Percentiles rank a stretch among this genome's conserved stretches.
These are phyloP conservation scores for Protomyces gravidus DNA, from an alignment of 1,139 yeast species.

Conservation along the genomic window DNA sequence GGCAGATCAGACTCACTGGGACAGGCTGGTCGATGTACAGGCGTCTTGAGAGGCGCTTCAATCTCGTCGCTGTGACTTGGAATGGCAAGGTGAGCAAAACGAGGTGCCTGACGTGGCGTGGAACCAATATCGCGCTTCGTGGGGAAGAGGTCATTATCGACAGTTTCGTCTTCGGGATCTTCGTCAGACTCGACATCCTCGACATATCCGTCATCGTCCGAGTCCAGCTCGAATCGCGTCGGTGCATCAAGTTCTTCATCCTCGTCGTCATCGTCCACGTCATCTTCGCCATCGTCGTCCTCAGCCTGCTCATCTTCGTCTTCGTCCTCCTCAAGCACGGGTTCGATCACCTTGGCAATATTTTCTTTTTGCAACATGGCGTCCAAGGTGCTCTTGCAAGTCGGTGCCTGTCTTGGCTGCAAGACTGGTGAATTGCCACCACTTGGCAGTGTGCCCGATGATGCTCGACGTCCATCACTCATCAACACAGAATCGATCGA, in stretches of 20 bases:
- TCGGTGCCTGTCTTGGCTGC: slow-evolving; percentile 3
- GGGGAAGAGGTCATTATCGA: neutral
- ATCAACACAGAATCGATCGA: neutral
- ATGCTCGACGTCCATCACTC: neutral
- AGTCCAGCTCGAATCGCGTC: slow-evolving; percentile 7
- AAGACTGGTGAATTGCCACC: slow-evolving; percentile 10
- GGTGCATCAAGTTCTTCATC: slow-evolving; percentile 14
- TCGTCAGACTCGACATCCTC: slow-evolving; percentile 22
- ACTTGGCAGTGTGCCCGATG: neutral
- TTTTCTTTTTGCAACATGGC: slow-evolving; percentile 13
- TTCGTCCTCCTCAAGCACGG: slow-evolving; percentile 26
- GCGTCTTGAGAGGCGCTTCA: neutral
- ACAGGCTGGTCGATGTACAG: slow-evolving; percentile 27
- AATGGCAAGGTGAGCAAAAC: neutral
- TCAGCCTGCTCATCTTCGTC: slow-evolving; percentile 24
- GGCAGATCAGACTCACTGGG: slow-evolving; percentile 28
- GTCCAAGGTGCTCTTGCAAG: slow-evolving; percentile 20
- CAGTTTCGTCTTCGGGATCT: slow-evolving; percentile 8
- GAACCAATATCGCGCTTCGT: neutral
- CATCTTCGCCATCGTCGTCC: slow-evolving; percentile 3
- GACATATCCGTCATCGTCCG: slow-evolving; percentile 7
- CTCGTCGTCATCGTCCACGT: slow-evolving; percentile 7
- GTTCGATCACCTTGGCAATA: slow-evolving; percentile 24
- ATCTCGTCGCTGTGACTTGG: neutral
- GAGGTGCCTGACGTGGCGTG: neutral